These are phyloP conservation scores for Dipodascopsis uninucleata DNA, from an alignment of 805 yeast genomes.

Conservation along the genomic window DNA sequence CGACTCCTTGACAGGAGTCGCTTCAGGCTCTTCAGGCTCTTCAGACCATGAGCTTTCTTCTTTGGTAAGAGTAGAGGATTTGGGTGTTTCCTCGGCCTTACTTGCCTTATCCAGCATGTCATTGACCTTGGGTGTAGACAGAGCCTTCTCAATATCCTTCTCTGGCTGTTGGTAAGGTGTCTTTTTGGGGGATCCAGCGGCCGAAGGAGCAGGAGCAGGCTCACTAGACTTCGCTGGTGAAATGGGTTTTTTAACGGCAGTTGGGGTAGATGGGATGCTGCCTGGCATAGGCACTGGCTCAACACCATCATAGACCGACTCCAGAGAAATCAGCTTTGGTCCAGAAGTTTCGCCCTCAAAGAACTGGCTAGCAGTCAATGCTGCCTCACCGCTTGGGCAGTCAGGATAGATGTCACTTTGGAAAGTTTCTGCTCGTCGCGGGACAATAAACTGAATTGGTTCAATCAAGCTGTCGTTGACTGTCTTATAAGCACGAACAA, in stretches of 20 bases:
- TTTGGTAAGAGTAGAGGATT: conserved; percentile 24
- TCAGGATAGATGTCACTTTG: conserved; percentile 92
- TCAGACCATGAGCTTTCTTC: conserved; percentile 40
- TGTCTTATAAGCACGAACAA: conserved; percentile 78
- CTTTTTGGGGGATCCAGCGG: conserved; percentile 33
- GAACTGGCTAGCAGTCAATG: conserved; percentile 77
- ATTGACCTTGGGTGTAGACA: conserved; percentile 48
- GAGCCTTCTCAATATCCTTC: conserved; percentile 47
- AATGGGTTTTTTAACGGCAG: conserved; percentile 26
- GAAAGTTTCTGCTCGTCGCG: conserved; percentile 87
- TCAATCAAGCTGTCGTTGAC: conserved; percentile 79
- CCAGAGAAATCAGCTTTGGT: conserved; percentile 75
- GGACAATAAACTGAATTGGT: conserved; percentile 89
- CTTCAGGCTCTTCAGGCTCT: conserved; percentile 30
- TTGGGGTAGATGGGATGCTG: conserved; percentile 21
- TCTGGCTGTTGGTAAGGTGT: conserved; percentile 41
- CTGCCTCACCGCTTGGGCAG: conserved; percentile 76
- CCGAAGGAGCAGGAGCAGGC: conserved; percentile 33
- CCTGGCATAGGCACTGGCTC: conserved; percentile 17
- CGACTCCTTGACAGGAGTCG: conserved; percentile 20
- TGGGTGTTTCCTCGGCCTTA: conserved; percentile 39
- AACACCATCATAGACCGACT: conserved; percentile 49
- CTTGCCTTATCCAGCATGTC: conserved; percentile 48
- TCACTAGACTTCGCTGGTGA: conserved; percentile 8
- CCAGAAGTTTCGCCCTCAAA: conserved; percentile 70